A percentile compares a stretch with the other conserved stretches of the same genome.
Conservation (phyloP, 305 asterid genomes). For the Rubia peregrina region DNA sequence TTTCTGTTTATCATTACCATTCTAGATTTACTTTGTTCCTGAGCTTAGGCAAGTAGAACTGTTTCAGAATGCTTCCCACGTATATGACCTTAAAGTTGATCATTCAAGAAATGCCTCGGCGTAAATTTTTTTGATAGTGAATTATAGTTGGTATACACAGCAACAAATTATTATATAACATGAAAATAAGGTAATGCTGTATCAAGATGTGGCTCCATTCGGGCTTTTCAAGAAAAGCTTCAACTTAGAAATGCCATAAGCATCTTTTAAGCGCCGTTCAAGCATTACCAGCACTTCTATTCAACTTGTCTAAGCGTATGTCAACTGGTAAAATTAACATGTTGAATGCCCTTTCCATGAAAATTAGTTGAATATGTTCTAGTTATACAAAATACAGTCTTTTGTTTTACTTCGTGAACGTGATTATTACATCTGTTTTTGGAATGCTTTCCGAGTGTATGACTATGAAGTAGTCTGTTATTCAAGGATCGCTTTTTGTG, state of each 20-base stretch:
- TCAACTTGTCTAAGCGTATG: not conserved
- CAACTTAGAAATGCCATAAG: slow-evolving; percentile 3
- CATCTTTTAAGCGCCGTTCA: not conserved
- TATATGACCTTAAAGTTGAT: not conserved
- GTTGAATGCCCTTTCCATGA: not conserved
- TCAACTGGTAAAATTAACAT: not conserved
- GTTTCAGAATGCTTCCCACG: not conserved
- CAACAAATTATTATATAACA: not conserved
- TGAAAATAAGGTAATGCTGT: not conserved
- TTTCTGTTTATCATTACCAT: slow-evolving; percentile 5
- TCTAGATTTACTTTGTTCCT: not conserved
- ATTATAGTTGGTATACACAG: not conserved
- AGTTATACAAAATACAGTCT: not conserved
- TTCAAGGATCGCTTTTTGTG: not conserved
- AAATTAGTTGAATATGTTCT: not conserved
- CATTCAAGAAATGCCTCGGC: not conserved
- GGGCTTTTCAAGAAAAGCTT: slow-evolving; percentile 10
- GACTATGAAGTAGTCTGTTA: not conserved
- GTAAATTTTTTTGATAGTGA: not conserved
- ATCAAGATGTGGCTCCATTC: not conserved
- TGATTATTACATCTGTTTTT: too few relatives aligned
- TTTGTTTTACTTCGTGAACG: not conserved
- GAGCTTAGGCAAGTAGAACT: slow-evolving; percentile 3
- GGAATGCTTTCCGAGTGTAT: not conserved
- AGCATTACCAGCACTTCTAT: not conserved